Evolutionary conservation across 164 flowering plant species (phyloP), one percentile per base, ranked within the genome.

Genomic region (Chimonanthus praecox): DNA sequence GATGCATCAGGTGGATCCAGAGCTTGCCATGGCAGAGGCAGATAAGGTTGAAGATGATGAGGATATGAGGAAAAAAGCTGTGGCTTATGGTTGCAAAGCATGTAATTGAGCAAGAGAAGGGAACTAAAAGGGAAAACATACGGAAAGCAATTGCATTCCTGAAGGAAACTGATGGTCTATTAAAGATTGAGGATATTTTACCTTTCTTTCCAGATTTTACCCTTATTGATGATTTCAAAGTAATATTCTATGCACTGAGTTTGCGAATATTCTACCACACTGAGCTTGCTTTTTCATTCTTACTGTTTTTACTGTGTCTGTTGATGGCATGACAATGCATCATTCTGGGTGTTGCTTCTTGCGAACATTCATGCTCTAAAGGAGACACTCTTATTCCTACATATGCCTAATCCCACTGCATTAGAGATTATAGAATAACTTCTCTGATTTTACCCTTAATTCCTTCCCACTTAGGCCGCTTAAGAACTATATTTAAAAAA

Each of bases 71-170:
- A 96, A 94, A 94, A 85, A 96, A 92, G 80, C 91, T 96, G 33
- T 96, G 99, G 99, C 98, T 96, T 68, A 96, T 96, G 99, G 85
- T 96, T 79, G 99, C 99, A 71, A 96, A 92, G 85, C 99, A 96
- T 86, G 99, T 96, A 45, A 82, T 96, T 80, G 93, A 89, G 80
- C 97, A 89, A 83, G 99, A 96, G 81, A 92, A 94, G 76, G 99
- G 99, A 79, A 78, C 98, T 73, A 96, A 94, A 83, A 87, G 99
- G 81, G 98, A 96, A 76, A 96, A 96, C 79, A 96, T 96, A 80
- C 82, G 97, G 44, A 96, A 89, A 80, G 99, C 98, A 70, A 92
- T 92, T 82, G 99, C 98, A 44, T 96, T 96, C 85, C 97, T 96
- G 67, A 96, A 92, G 83, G 98, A 96, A 85, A 96, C 99, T 69